A percentile compares a stretch with the other conserved stretches of the same genome.
phyloP scores from a whole-genome alignment of 805 yeast genomes.

The Nakazawaea peltata region DNA sequence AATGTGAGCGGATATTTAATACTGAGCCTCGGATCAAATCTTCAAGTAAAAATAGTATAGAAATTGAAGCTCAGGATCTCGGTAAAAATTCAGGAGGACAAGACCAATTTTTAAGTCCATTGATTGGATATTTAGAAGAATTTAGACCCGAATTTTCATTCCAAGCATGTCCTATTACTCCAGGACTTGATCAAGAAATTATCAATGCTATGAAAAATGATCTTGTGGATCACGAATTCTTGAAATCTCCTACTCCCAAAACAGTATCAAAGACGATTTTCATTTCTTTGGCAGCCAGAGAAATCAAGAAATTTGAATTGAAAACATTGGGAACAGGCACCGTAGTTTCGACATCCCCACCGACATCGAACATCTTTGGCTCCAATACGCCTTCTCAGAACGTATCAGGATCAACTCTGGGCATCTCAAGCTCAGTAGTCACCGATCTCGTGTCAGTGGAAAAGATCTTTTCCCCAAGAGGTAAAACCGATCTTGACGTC shows the following conservation, averaged over 20 bases:
- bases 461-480: constrained; percentile 7
- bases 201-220: constrained; percentile 41
- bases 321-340: neutral
- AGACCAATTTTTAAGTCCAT: constrained; percentile 7
- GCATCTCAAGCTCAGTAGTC: neutral
- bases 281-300: constrained; percentile 35
- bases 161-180: constrained; percentile 41
- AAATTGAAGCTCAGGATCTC: no score
- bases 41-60: no score
- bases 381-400: no score
- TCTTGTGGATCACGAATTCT: constrained; percentile 27
- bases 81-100: no score
- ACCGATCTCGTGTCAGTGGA: constrained; percentile 3
- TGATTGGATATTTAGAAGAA: constrained; percentile 34
- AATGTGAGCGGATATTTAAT: neutral
- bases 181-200: constrained; percentile 35
- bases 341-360: no score
- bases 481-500: neutral
- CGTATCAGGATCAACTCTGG: no score
- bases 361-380: no score
- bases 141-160: constrained; percentile 43
- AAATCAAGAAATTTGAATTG: constrained; percentile 34
- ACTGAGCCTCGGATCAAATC: neutral
- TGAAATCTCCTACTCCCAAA: constrained; percentile 12
- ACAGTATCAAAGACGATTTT: constrained; percentile 30